Percentiles rank a stretch among this genome's conserved stretches.
These are phyloP conservation scores for Eragrostis tef DNA, from an alignment of 202 grass and related monocot species.

Conservation along the genomic window DNA sequence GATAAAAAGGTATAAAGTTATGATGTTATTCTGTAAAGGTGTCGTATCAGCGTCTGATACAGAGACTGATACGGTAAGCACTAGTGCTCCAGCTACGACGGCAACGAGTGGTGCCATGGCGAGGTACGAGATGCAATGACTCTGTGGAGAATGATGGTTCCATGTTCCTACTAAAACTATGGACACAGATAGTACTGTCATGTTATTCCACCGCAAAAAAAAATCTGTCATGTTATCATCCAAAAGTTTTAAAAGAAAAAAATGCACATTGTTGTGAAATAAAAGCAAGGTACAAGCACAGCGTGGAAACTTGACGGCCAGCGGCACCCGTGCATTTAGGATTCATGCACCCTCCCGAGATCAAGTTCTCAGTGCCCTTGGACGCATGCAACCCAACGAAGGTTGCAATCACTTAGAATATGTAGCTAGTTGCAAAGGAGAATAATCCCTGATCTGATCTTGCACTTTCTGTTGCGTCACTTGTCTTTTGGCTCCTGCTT, in stretches of 20 bases:
- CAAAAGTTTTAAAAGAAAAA: not conserved
- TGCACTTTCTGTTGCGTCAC: not conserved
- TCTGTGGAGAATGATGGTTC: no score
- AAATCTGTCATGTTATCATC: not conserved
- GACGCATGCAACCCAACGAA: slow-evolving; percentile 22
- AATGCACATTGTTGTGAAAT: not conserved
- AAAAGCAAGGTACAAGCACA: not conserved
- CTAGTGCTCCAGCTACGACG: no score
- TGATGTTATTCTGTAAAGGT: no score
- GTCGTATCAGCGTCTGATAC: no score
- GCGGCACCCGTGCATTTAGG: not conserved
- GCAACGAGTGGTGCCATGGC: no score
- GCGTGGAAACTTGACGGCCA: not conserved
- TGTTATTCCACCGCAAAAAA: no score
- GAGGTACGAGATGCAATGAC: no score
- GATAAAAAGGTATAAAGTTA: no score
- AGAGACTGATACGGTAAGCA: no score
- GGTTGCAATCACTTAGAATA: not conserved
- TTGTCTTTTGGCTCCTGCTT: not conserved
- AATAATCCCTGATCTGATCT: slow-evolving; percentile 10
- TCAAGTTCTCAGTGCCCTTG: not conserved
- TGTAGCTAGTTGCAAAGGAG: not conserved
- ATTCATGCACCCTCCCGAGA: not conserved
- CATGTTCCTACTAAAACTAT: no score
- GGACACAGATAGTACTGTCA: no score